These are phyloP conservation scores for Rubroshorea leprosula DNA, from an alignment of 345 rosid genomes.

Conservation along the genomic window DNA sequence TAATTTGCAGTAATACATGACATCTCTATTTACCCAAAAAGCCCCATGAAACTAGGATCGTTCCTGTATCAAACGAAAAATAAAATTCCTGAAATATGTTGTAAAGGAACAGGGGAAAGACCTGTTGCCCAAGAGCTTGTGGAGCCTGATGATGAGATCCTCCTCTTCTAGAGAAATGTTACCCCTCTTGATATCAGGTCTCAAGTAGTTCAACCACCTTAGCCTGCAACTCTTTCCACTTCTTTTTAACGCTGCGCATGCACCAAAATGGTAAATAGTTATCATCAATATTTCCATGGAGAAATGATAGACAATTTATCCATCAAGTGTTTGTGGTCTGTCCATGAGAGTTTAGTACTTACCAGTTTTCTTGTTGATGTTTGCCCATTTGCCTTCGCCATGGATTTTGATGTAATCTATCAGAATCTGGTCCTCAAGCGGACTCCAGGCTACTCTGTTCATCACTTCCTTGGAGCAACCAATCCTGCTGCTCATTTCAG, in stretches of 20 bases:
- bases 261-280: no score
- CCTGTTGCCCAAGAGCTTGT: slow-evolving; percentile 35
- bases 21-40: no score
- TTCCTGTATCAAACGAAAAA: background rate
- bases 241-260: slow-evolving; percentile 25
- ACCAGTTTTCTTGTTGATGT: slow-evolving; percentile 18
- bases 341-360: no score
- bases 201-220: slow-evolving; percentile 36
- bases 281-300: no score
- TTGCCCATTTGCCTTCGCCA: slow-evolving; percentile 47
- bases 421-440: slow-evolving; percentile 33
- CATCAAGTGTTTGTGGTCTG: no score
- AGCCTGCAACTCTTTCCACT: slow-evolving; percentile 43
- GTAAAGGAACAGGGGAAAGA: background rate
- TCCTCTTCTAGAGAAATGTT: slow-evolving; percentile 35
- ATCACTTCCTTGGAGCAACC: slow-evolving; percentile 26
- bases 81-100: background rate
- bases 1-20: no score
- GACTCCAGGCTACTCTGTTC: slow-evolving; percentile 36
- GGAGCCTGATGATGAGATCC: slow-evolving; percentile 36
- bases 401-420: slow-evolving; percentile 26
- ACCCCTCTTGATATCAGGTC: slow-evolving; percentile 41
- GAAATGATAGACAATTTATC: no score
- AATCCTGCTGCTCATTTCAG: no score
- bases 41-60: no score